Conservation (phyloP, 2,329 filamentous ascomycete species). For the Lachnellula cervina region DNA sequence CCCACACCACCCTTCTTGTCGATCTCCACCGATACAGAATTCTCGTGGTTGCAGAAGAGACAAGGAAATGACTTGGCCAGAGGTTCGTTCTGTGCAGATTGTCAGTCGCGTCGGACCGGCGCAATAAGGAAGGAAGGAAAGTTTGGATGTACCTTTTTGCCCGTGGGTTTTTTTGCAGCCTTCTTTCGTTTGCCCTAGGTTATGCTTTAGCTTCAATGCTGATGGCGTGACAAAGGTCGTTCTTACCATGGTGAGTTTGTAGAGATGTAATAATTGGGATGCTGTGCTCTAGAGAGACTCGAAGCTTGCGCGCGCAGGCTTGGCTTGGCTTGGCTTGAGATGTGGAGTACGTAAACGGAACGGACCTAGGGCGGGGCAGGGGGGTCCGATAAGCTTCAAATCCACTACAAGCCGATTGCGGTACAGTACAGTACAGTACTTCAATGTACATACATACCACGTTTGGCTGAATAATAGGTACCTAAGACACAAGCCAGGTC, state of each 20-base stretch:
- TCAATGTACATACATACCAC: too few relatives aligned
- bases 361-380: too few relatives aligned
- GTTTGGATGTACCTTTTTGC: conserved; percentile 61
- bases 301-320: too few relatives aligned
- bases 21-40: conserved; percentile 82
- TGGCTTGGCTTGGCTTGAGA: too few relatives aligned
- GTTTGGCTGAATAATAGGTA: too few relatives aligned
- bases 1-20: conserved; percentile 91
- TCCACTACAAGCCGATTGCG: not conserved
- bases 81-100: conserved; percentile 53
- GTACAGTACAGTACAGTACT: not conserved
- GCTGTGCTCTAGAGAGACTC: too few relatives aligned
- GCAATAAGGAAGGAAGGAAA: not conserved
- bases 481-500: too few relatives aligned
- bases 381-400: not conserved
- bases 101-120: conserved; percentile 2
- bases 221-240: not conserved
- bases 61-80: conserved; percentile 86
- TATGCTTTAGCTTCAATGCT: not conserved
- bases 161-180: conserved; percentile 74
- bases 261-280: not conserved
- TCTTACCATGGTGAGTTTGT: conserved; percentile 6
- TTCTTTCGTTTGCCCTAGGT: conserved; percentile 91
- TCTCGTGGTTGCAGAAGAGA: conserved; percentile 98
- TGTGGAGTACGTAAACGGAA: too few relatives aligned